Base-by-base conservation (phyloP, 2,329 filamentous ascomycete species). In the Verticillium tricorpus region DNA sequence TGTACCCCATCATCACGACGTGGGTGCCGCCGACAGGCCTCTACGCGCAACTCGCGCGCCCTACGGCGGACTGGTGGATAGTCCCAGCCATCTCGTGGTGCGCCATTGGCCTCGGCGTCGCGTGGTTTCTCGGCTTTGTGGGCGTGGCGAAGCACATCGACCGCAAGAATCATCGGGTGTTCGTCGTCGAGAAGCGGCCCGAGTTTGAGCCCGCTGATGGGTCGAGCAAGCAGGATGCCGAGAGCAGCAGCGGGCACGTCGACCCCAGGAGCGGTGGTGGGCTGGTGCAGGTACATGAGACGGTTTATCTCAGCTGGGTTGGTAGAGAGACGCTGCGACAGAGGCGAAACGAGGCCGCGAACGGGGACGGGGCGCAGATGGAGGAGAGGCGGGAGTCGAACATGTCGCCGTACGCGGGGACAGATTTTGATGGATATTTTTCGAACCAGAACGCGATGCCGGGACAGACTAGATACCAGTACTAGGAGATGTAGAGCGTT, bases 81-180 rank as follows among this genome's bases (percentile, higher is more conserved):
- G 65, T 74, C 4, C 73, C 73, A 0, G 63, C 67, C 2, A 69
- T 74, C 22, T 70, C 69, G 3, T 74, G 72, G 70, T 60, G 66
- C 19, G 62, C 75, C 58, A 68, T 76, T 7, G 67, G 45, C 3
- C 62, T 69, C 5, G 69, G 70, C 6, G 25, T 66, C n/a, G 57
- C 71, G 3, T 76, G 73, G 73, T 76, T 72, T 63, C 59, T 75
- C 1, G 73, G 73, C n/a, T 76, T 76, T 61, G 34, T 74, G 3
- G 65, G 66, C 6, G 65, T 72, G 15, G 73, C 74, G 0, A 68
- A 67, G 63, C 66, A 66, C 22, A 69, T 67, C 2, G 70, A 72
- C 37, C 65, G 67, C 12, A 72, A 68, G 59, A 63, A 71, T 14
- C 70, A 72, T 37, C 68, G 71, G 31, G 70, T 73, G 25, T 75